These are phyloP conservation scores for Ganoderma multipileum DNA, from an alignment of 1,284 basidiomycete species.

Conservation along the genomic window DNA sequence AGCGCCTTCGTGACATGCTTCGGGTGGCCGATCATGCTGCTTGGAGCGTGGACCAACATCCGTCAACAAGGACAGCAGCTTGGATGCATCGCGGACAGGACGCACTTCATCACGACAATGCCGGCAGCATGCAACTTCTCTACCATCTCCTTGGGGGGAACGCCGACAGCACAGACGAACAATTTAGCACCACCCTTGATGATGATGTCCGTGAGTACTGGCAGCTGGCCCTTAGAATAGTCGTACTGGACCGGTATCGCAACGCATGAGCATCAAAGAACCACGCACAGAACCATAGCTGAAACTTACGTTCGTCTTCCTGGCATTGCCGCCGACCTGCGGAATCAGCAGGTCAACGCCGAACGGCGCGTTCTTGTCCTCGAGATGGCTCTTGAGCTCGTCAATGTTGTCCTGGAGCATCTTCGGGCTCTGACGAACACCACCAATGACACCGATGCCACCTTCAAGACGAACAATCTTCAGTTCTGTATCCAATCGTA, in stretches of 20 bases:
- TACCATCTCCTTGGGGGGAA: conserved; percentile 84
- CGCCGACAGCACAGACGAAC: conserved; percentile 87
- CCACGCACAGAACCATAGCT: not conserved
- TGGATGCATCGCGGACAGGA: conserved; percentile 10
- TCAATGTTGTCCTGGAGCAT: conserved; percentile 67
- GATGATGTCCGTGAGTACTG: conserved; percentile 81
- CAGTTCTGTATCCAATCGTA: not conserved
- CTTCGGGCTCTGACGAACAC: conserved; percentile 74
- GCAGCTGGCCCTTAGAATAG: conserved; percentile 79
- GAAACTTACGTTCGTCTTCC: conserved; percentile 76
- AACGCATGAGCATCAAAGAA: not conserved
- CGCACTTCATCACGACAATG: conserved; percentile 85
- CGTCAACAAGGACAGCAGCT: not conserved
- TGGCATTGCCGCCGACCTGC: conserved; percentile 77
- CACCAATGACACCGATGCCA: conserved; percentile 88
- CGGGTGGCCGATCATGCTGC: conserved; percentile 88
- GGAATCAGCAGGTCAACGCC: conserved; percentile 85
- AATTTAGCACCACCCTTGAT: conserved; percentile 78
- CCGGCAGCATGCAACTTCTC: conserved; percentile 82
- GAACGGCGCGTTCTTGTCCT: conserved; percentile 80
- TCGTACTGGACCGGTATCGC: conserved; percentile 56
- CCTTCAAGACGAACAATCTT: conserved; percentile 42
- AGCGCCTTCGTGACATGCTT: conserved; percentile 88
- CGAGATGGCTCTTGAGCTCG: conserved; percentile 73
- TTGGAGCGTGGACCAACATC: not conserved